These are phyloP conservation scores for Pelargonium nanum DNA, from an alignment of 345 rosid genomes.

Conservation along the genomic window DNA sequence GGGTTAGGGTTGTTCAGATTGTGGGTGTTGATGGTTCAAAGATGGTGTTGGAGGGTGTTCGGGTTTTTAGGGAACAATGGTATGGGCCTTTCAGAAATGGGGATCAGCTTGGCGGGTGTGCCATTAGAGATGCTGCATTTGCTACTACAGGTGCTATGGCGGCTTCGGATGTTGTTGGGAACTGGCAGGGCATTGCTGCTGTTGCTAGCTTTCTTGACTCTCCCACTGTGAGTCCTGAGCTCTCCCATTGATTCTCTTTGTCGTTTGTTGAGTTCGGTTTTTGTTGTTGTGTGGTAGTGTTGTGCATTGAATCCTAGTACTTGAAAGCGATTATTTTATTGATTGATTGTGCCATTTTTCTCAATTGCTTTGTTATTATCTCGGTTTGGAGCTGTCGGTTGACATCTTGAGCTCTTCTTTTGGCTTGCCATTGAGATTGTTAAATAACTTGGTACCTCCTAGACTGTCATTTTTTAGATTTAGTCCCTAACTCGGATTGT, in stretches of 20 bases:
- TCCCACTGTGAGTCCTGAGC: slow-evolving; percentile 27
- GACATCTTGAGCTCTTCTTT: too few relatives aligned
- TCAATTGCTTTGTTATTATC: background rate
- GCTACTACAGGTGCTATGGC: slow-evolving; percentile 57
- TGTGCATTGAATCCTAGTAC: background rate
- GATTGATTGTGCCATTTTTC: background rate
- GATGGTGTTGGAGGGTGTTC: slow-evolving; percentile 33
- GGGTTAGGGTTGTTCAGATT: slow-evolving; percentile 63
- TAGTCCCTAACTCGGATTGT: too few relatives aligned
- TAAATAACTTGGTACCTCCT: too few relatives aligned
- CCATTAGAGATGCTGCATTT: slow-evolving; percentile 67
- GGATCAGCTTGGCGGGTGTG: slow-evolving; percentile 81
- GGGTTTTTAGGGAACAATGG: slow-evolving; percentile 74
- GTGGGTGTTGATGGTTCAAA: slow-evolving; percentile 23
- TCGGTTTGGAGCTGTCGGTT: too few relatives aligned
- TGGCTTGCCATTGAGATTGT: too few relatives aligned
- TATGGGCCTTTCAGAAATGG: slow-evolving; percentile 84
- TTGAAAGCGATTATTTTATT: background rate
- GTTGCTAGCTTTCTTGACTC: slow-evolving; percentile 33
- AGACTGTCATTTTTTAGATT: too few relatives aligned
- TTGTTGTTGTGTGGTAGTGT: background rate
- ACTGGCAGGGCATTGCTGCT: slow-evolving; percentile 44
- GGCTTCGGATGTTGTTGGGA: slow-evolving; percentile 46
- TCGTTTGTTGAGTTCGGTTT: background rate
- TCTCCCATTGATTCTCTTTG: slow-evolving; percentile 1